phyloP scores from a whole-genome alignment of 345 rosid species.

The Salix suchowensis region DNA sequence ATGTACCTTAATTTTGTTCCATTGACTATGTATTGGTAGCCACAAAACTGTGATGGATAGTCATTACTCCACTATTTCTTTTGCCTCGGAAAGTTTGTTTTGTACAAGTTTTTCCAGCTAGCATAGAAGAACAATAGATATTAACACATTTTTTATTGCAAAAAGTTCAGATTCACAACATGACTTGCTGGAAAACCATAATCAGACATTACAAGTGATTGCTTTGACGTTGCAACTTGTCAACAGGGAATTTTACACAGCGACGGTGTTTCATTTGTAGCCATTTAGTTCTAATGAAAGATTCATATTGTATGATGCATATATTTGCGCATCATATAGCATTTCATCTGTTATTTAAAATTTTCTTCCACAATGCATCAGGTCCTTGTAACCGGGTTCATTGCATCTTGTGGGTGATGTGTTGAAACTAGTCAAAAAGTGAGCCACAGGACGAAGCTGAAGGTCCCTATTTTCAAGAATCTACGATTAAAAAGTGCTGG shows the following conservation, averaged over 20 bases:
- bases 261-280: neutral
- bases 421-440: constrained; percentile 64
- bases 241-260: neutral
- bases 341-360: neutral
- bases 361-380: constrained; percentile 18
- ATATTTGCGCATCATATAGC: neutral
- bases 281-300: neutral
- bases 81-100: neutral
- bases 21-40: neutral
- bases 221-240: neutral
- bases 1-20: neutral
- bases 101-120: neutral
- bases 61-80: neutral
- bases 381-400: constrained; percentile 92
- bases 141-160: neutral
- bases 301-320: neutral
- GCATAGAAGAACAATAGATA: neutral
- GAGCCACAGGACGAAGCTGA: constrained; percentile 10
- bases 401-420: constrained; percentile 92
- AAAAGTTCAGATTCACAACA: neutral
- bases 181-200: neutral
- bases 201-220: neutral
- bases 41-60: neutral
- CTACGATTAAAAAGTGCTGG: neutral
- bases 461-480: neutral